These are phyloP conservation scores for Dillenia suffruticosa DNA, from an alignment of 164 flowering plant species.

Conservation along the genomic window DNA sequence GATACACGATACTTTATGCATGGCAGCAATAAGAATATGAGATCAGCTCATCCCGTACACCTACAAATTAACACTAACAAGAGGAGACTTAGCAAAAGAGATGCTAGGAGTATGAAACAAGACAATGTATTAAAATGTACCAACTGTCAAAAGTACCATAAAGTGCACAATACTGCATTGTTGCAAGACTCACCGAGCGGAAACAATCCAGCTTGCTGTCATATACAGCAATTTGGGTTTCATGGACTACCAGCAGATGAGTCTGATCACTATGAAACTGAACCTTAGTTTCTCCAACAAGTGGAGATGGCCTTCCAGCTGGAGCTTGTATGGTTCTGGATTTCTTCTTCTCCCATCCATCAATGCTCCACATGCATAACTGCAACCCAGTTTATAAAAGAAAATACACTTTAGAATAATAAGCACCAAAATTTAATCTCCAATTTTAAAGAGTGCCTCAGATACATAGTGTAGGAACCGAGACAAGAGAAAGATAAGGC, in stretches of 20 bases:
- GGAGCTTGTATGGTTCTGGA: constrained; percentile 49
- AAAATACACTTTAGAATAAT: too few species aligned
- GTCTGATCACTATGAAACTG: constrained; percentile 72
- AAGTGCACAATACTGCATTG: background rate
- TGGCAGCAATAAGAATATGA: too few species aligned
- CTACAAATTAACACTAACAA: too few species aligned
- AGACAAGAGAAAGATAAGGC: too few species aligned
- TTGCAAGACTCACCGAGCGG: constrained; percentile 34
- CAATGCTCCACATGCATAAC: constrained; percentile 62
- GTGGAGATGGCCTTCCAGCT: constrained; percentile 41
- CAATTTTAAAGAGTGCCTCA: too few species aligned
- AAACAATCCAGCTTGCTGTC: constrained; percentile 64
- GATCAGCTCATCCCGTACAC: too few species aligned
- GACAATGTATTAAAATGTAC: too few species aligned
- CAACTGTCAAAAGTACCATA: background rate
- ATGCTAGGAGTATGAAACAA: too few species aligned
- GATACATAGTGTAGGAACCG: too few species aligned
- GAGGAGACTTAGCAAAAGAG: too few species aligned
- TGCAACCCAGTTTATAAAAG: constrained; percentile 19
- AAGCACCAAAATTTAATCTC: too few species aligned
- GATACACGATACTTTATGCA: too few species aligned
- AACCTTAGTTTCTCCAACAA: constrained; percentile 58
- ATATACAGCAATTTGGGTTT: constrained; percentile 58
- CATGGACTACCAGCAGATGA: constrained; percentile 63
- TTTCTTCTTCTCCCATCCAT: constrained; percentile 71